phyloP scores from a whole-genome alignment of 1,284 basidiomycete genomes.

The Trichosporon sp. region DNA sequence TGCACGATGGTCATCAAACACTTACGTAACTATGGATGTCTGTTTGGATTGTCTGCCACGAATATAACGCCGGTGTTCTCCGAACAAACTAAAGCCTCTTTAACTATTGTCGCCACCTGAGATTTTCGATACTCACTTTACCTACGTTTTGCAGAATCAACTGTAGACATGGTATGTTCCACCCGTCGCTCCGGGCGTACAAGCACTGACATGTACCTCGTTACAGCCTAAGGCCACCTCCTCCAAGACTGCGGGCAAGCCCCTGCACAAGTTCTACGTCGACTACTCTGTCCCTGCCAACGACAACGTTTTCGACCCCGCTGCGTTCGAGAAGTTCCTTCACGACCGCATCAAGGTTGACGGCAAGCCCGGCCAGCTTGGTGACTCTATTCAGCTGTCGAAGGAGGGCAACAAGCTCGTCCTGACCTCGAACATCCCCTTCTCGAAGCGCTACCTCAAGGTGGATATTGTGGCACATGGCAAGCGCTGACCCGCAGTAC shows the following conservation, averaged over 20 bases:
- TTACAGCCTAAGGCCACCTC: constrained; percentile 44
- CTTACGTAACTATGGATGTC: too few species aligned
- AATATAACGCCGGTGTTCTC: not conserved
- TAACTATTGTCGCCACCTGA: not conserved
- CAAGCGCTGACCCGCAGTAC: constrained; percentile 58
- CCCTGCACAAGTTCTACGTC: constrained; percentile 80
- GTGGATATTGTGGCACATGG: constrained; percentile 8
- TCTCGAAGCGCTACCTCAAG: constrained; percentile 76
- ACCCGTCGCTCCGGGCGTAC: not conserved
- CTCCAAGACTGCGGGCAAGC: constrained; percentile 58
- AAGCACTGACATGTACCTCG: not conserved
- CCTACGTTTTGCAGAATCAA: constrained; percentile 24
- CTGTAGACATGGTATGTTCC: constrained; percentile 25
- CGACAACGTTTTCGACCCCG: constrained; percentile 86
- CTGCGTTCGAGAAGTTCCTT: constrained; percentile 86
- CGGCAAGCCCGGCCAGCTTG: constrained; percentile 68
- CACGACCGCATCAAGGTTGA: constrained; percentile 88
- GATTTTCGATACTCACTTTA: not conserved
- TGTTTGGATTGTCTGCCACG: too few species aligned
- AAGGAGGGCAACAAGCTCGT: constrained; percentile 79
- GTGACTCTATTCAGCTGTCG: constrained; percentile 73
- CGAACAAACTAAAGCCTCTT: not conserved
- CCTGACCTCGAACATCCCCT: constrained; percentile 72
- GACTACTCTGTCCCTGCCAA: constrained; percentile 90
- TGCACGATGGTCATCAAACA: too few species aligned